Base-by-base conservation (phyloP, 179 eudicot species). In the Beta lomatogona region DNA sequence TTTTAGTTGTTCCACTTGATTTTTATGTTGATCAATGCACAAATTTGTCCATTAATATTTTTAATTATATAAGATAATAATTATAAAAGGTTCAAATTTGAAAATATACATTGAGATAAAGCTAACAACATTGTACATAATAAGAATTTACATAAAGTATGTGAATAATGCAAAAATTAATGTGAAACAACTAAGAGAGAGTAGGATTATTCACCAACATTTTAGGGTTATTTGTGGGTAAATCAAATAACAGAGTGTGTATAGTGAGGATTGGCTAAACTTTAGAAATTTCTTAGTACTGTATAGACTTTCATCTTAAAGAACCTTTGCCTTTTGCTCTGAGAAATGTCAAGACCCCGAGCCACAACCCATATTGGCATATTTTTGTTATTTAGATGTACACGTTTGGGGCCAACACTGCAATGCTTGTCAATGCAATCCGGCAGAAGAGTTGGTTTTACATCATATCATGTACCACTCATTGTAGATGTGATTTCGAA, bases 391-490 rank as follows among this genome's bases (percentile, higher is more conserved):
- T 52, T 19, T 22, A 28, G 59, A 67, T 68, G 66, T 75, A 74
- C 11, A 76, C 31, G 13, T 16, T 80, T 77, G 79, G 78, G 78
- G 45, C 81, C 78, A 64, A 25, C 1, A 1, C 28, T 25, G 28
- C 28, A 25, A 81, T 73, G 10, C 69, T 0, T 57, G 61, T 14
- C 6, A 54, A 54, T 58, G 64, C 79, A 78, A 53, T 70, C 21
- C 52, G 67, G 70, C 57, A 71, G 77, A 81, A 68, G 36, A 52
- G 83, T 83, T 71, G 81, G 81, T 77, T 63, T 54, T 65, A 78
- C 83, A 84, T 84, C 78, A 77, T 76, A 64, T 80, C 81, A 71
- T 76, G 76, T 70, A 54, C 78, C 73, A 79, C 73, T 61, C 80
- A 83, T 83, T 76, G 45, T 76, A 60, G 77, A 73, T 79, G 13